These are phyloP conservation scores for Leccinum longicurvipes DNA, from an alignment of 768 basidiomycete species.

Conservation along the genomic window DNA sequence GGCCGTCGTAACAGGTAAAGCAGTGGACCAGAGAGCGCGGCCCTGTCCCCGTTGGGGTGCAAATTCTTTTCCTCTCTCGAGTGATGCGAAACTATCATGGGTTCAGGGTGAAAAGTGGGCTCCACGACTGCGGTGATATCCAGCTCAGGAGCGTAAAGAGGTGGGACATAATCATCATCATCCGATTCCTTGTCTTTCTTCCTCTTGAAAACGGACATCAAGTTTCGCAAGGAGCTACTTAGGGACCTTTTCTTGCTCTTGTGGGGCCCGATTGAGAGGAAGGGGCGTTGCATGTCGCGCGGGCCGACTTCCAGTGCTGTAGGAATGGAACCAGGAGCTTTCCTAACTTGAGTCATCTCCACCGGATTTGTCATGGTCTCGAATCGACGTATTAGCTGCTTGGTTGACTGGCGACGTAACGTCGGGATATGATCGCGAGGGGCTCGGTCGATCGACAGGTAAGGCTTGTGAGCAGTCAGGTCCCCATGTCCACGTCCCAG, in stretches of 20 bases:
- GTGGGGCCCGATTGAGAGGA: constrained; percentile 19
- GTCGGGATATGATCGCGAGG: neutral
- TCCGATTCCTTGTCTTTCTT: constrained; percentile 29
- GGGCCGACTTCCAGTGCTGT: constrained; percentile 15
- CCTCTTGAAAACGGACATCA: constrained; percentile 62
- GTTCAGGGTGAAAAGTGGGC: neutral
- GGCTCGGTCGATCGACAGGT: constrained; percentile 2
- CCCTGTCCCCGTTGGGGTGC: neutral
- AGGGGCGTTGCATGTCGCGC: constrained; percentile 14
- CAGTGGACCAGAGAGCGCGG: constrained; percentile 3
- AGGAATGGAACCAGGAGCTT: constrained; percentile 9
- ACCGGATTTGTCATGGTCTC: constrained; percentile 40
- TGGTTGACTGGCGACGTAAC: constrained; percentile 41
- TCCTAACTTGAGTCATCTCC: constrained; percentile 5
- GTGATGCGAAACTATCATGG: constrained; percentile 1
- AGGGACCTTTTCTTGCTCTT: constrained; percentile 50
- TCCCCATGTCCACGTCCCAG: neutral
- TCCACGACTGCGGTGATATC: neutral
- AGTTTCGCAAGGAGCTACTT: constrained; percentile 60
- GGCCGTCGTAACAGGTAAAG: neutral
- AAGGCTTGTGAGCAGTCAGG: neutral
- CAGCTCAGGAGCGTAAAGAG: constrained; percentile 7
- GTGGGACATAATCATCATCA: constrained; percentile 18
- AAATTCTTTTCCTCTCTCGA: neutral
- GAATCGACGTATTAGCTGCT: constrained; percentile 51